A percentile compares a stretch with the other conserved stretches of the same genome.
Evolutionary conservation across 805 yeast genomes (phyloP).

Genomic region (Metschnikowia gelsemii): DNA sequence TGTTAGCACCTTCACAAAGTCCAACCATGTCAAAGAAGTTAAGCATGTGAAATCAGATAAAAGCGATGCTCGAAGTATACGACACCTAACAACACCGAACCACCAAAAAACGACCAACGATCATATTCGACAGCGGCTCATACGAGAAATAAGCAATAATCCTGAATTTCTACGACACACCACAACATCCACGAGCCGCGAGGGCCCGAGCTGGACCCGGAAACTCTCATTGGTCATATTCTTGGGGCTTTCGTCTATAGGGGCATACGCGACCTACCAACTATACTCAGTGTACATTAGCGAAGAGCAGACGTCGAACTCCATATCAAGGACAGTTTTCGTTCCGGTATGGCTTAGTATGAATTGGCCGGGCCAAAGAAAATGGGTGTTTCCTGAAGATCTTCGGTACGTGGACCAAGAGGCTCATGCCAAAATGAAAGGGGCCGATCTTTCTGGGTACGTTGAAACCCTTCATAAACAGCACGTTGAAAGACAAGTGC

Average conservation of each 20-base stretch:
- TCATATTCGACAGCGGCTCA: too few species aligned
- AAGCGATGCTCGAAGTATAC: too few species aligned
- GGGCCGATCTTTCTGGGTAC: constrained; percentile 4
- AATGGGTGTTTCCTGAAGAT: constrained; percentile 27
- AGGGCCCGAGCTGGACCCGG: too few species aligned
- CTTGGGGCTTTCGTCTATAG: constrained; percentile 1
- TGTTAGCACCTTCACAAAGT: too few species aligned
- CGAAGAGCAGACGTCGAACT: constrained; percentile 2
- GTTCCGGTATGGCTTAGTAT: constrained; percentile 28
- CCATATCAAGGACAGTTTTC: constrained; percentile 21
- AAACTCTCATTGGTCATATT: too few species aligned
- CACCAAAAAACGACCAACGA: too few species aligned
- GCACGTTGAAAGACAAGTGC: constrained; percentile 28
- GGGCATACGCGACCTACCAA: constrained; percentile 24
- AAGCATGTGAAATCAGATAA: too few species aligned
- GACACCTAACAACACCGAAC: too few species aligned
- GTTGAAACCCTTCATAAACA: constrained; percentile 19
- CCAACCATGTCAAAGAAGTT: too few species aligned
- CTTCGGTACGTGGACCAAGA: constrained; percentile 29
- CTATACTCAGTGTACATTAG: constrained; percentile 13
- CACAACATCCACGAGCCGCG: too few species aligned
- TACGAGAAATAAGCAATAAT: too few species aligned
- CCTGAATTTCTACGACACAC: too few species aligned
- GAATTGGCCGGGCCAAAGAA: constrained; percentile 28
- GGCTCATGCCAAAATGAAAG: constrained; percentile 15